Percentiles rank a stretch among this genome's conserved stretches.
Conservation (phyloP, 352 stramenopile genomes). For the Phytophthora cryptogea region DNA sequence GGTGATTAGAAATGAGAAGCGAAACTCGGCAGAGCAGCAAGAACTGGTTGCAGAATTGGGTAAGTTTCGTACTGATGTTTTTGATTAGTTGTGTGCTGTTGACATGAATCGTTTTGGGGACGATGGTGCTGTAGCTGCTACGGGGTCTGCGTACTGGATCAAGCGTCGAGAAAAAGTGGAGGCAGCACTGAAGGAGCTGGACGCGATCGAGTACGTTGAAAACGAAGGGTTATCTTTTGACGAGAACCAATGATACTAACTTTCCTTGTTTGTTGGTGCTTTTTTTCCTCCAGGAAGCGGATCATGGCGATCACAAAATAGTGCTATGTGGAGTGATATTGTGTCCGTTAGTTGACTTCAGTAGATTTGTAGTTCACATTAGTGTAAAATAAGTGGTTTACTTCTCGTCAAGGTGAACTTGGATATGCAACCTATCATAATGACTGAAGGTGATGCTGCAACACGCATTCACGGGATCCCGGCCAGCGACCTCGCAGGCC, state of each 20-base stretch:
- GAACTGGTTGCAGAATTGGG: slow-evolving; percentile 12
- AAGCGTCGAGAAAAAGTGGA: slow-evolving; percentile 38
- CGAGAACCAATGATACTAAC: background rate
- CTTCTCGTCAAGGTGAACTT: background rate
- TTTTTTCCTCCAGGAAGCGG: slow-evolving; percentile 25
- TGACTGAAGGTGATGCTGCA: slow-evolving; percentile 19
- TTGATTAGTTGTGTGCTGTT: no score
- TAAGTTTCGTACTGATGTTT: slow-evolving; percentile 7
- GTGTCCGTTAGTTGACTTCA: background rate
- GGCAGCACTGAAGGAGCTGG: slow-evolving; percentile 37
- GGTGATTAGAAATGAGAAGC: slow-evolving; percentile 10
- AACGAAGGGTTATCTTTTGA: no score
- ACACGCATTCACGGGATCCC: slow-evolving; percentile 14
- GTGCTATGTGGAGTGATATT: background rate
- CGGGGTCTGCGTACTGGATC: slow-evolving; percentile 46
- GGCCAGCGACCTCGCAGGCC: background rate
- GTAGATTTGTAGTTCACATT: slow-evolving; percentile 1
- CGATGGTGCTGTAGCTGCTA: slow-evolving; percentile 18
- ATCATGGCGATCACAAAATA: slow-evolving; percentile 26
- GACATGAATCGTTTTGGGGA: background rate
- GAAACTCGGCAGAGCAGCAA: slow-evolving; percentile 5
- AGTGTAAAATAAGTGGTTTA: slow-evolving; percentile 9
- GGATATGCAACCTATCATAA: background rate
- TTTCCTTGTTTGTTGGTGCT: background rate
- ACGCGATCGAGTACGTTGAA: slow-evolving; percentile 38